Base-by-base conservation (phyloP, 768 basidiomycete genomes). In the Pleurotus salmoneostramineus region DNA sequence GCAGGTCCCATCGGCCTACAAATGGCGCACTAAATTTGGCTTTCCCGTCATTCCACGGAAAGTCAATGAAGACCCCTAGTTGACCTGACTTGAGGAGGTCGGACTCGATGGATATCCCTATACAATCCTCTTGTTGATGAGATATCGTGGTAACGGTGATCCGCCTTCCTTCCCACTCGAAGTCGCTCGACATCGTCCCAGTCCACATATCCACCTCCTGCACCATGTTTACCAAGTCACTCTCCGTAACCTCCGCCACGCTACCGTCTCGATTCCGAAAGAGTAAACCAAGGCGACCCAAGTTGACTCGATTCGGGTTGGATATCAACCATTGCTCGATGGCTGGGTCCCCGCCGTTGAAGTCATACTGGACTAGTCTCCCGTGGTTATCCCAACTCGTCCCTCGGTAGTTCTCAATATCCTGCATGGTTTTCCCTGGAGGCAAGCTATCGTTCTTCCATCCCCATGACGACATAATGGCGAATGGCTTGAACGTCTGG, bases 371-470 rank as follows among this genome's bases (percentile, higher is more conserved):
- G 6, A 84, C 81, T 1, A 69, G 71, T 12, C 74, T 69, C 0
- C 77, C 82, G 61, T 83, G 81, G 59, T 78, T 82, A 50, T 72
- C 64, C 81, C 79, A 81, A 57, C 74, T 77, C 42, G 71, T 73
- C 7, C 84, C 83, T 2, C 70, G 67, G 63, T 83, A 84, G 11
- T 70, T 61, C n/a, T 76, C 69, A 3, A 83, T 66, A 57, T 83
- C 78, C 37, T 65, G 68, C 52, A 71, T 61, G 1, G 79, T 80
- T 51, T 70, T 68, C 4, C 73, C 74, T 1, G 67, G 58, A 0
- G 83, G 83, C 3, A 83, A 67, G 4, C 76, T 75, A 66, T 83
- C 82, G 66, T 83, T 84, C 65, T 84, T 84, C 81, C 81, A 84
- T 1, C 80, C 82, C 83, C 83, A 84, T 11, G 77, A 77, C 6